Percentiles rank a stretch among this genome's conserved stretches.
phyloP scores from a whole-genome alignment of 2,329 filamentous ascomycete species.

The Aspergillus neoniger region DNA sequence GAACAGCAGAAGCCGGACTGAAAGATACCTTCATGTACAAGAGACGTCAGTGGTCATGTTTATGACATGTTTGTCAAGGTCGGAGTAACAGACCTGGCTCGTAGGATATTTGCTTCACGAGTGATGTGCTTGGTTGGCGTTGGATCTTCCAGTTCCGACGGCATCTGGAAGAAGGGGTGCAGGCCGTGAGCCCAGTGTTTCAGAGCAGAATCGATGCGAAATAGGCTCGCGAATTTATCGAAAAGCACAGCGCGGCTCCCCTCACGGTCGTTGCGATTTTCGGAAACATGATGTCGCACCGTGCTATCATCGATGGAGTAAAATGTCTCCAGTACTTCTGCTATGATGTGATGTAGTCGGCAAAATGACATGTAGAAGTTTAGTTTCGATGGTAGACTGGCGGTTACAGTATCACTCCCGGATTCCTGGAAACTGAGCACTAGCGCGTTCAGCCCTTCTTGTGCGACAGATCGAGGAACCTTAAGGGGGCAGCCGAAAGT shows the following conservation, averaged over 20 bases:
- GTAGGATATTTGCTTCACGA: neutral
- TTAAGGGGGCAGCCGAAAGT: neutral
- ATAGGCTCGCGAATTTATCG: neutral
- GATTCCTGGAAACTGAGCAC: neutral
- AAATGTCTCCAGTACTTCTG: neutral
- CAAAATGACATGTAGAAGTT: neutral
- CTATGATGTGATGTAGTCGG: slow-evolving; percentile 2
- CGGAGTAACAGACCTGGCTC: neutral
- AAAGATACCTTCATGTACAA: slow-evolving; percentile 11
- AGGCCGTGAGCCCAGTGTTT: neutral
- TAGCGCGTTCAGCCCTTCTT: neutral
- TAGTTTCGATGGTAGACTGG: neutral
- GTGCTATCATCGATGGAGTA: neutral
- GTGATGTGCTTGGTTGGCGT: slow-evolving; percentile 2
- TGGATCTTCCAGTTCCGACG: neutral
- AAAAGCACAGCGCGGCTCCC: neutral
- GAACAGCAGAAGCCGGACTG: slow-evolving; percentile 16
- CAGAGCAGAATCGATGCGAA: neutral
- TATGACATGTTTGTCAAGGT: neutral
- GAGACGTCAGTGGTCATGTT: neutral
- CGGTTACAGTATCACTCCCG: neutral
- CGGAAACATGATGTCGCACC: too few species aligned
- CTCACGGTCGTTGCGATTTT: neutral
- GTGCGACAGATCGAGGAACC: neutral
- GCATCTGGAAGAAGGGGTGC: slow-evolving; percentile 2